phyloP scores from a whole-genome alignment of 805 yeast genomes.

The Scheffersomyces lignosus region DNA sequence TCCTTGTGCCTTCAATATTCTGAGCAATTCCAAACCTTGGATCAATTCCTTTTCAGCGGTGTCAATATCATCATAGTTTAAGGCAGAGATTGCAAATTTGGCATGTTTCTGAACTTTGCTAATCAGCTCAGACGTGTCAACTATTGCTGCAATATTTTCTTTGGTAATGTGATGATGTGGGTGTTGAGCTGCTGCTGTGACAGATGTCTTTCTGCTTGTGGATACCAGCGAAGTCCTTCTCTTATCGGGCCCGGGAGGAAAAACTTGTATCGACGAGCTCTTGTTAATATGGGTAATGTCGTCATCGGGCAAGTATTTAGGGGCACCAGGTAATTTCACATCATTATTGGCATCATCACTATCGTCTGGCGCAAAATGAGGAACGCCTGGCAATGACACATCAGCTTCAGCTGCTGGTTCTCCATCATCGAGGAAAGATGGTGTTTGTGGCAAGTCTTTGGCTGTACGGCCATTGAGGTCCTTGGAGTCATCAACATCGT shows the following conservation, averaged over 20 bases:
- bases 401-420: slow-evolving; percentile 1
- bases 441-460: background rate
- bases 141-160: slow-evolving; percentile 47
- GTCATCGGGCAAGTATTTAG: slow-evolving; percentile 41
- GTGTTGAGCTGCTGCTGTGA: background rate
- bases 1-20: slow-evolving; percentile 2
- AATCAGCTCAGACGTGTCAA: slow-evolving; percentile 57
- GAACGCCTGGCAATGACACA: slow-evolving; percentile 37
- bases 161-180: slow-evolving; percentile 11
- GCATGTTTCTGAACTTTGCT: slow-evolving; percentile 66
- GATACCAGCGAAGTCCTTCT: background rate
- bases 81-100: slow-evolving; percentile 74
- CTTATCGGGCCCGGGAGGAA: slow-evolving; percentile 19
- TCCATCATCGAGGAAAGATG: background rate
- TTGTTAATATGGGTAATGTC: slow-evolving; percentile 38
- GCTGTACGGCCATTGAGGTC: background rate
- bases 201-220: background rate
- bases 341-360: slow-evolving; percentile 16
- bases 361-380: slow-evolving; percentile 33
- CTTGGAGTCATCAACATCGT: slow-evolving; percentile 10
- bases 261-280: slow-evolving; percentile 36
- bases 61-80: slow-evolving; percentile 69
- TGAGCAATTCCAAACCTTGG: slow-evolving; percentile 50
- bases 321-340: slow-evolving; percentile 42
- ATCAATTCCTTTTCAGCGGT: slow-evolving; percentile 67